Percentiles rank a stretch among this genome's conserved stretches.
These are phyloP conservation scores for Solanum piurae DNA, from an alignment of 257 asterid species.

Conservation along the genomic window DNA sequence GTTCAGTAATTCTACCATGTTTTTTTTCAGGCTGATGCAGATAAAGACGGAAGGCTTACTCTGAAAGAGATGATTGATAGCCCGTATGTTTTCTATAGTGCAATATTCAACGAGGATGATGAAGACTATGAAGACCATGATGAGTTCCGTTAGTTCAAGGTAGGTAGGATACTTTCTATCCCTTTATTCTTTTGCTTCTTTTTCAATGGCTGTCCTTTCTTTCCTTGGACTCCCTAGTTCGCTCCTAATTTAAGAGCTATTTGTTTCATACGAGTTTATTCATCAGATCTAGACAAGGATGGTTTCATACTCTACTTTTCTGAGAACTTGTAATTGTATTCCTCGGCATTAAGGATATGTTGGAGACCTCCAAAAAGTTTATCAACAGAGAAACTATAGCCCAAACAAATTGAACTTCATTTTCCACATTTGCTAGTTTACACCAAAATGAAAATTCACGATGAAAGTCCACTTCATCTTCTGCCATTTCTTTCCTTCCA, in stretches of 20 bases:
- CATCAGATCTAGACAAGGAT: neutral
- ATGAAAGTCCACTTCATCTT: neutral
- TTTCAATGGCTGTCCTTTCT: neutral
- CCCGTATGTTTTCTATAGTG: slow-evolving; percentile 87
- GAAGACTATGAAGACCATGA: slow-evolving; percentile 68
- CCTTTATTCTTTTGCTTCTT: neutral
- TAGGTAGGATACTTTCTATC: neutral
- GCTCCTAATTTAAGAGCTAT: neutral
- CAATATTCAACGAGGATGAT: slow-evolving; percentile 76
- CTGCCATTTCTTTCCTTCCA: neutral
- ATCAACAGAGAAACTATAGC: neutral
- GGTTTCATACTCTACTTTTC: neutral
- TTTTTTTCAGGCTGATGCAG: slow-evolving; percentile 67
- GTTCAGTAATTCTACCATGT: neutral
- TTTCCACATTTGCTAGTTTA: neutral
- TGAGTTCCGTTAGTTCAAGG: slow-evolving; percentile 54
- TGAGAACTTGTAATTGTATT: neutral
- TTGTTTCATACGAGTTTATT: neutral
- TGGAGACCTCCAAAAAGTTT: neutral
- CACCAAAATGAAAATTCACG: neutral
- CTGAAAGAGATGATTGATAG: slow-evolving; percentile 78
- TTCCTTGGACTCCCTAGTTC: neutral
- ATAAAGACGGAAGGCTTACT: slow-evolving; percentile 76
- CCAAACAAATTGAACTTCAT: neutral
- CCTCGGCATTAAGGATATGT: neutral